Percentiles rank a stretch among this genome's conserved stretches.
Evolutionary conservation across 129 eudicot species (phyloP).

Genomic region (Flaveria robusta): DNA sequence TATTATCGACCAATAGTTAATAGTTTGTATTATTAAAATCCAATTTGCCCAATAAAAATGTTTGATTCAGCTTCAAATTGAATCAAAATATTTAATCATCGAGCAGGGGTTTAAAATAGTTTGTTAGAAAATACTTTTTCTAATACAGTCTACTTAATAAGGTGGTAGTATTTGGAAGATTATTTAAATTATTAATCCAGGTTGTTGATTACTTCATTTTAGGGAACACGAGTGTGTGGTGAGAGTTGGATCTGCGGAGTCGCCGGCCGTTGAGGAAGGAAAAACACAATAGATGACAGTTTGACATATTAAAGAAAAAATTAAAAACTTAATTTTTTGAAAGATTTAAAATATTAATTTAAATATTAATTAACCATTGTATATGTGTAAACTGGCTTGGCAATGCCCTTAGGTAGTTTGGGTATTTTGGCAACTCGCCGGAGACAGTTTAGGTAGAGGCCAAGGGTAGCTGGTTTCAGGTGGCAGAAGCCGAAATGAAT

Average conservation of each 20-base stretch:
- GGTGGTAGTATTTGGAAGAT: background rate
- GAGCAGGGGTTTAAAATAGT: background rate
- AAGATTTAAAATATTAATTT: too few species aligned
- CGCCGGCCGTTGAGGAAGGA: constrained; percentile 15
- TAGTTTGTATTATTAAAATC: too few species aligned
- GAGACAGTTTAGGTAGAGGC: too few species aligned
- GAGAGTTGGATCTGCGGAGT: constrained; percentile 16
- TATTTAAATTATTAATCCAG: constrained; percentile 3
- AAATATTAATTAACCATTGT: too few species aligned
- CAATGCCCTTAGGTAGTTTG: too few species aligned
- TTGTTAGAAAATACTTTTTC: background rate
- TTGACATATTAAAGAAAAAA: background rate
- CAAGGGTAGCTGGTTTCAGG: too few species aligned
- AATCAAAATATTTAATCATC: background rate
- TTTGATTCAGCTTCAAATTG: background rate
- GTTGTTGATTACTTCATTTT: constrained; percentile 11
- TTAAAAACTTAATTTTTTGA: too few species aligned
- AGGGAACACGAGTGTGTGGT: constrained; percentile 22
- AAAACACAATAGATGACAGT: background rate
- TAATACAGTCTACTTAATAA: background rate
- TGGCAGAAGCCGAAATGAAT: too few species aligned
- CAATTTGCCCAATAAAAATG: background rate
- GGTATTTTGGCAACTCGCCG: too few species aligned
- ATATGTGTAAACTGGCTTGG: too few species aligned
- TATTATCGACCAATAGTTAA: too few species aligned